Evolutionary conservation across 2,329 filamentous ascomycete species (phyloP), one percentile per base, ranked within the genome.

Genomic region (Ophiostoma pallidulum): DNA sequence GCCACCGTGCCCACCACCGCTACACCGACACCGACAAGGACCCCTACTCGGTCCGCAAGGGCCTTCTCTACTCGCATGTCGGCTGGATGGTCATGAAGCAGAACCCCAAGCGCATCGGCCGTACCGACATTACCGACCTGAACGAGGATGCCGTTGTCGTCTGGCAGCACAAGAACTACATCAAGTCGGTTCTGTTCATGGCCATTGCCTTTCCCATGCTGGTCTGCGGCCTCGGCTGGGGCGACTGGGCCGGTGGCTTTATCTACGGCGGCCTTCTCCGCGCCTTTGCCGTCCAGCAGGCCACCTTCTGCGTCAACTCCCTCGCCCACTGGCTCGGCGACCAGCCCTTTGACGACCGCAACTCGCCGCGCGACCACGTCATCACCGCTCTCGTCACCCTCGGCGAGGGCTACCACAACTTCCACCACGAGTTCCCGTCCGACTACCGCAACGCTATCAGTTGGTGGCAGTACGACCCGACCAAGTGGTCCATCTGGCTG

Each of bases 71-170:
- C 76, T 88, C 79, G 45, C 84, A 88, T 70, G 72, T 94, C 49
- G 87, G 87, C 59, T 94, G 87, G 87, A 92, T 94, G 86, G 68
- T 94, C 60, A 81, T 94, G 76, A 91, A 91, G 75, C 87, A 94
- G 71, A 91, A 94, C 72, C 86, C 86, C 55, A 91, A 91, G 76
- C 77, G 84, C 53, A 86, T 88, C 59, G 88, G 88, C 60, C 85
- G 87, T 53, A 90, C 86, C 65, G 87, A 94, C 59, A 92, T 94
- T 60, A 83, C 84, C 59, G 88, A 94, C 60, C 72, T 94, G 57
- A 92, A 92, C 70, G 85, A 91, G 64, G 86, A 92, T 61, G 73
- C 83, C 42, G 78, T 94, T 51, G 87, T 94, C 37, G 77, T 90
- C 58, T 92, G 83, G 83, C 87, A 94, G 69, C 87, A 94, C 74